A percentile compares a stretch with the other conserved stretches of the same genome.
Conservation (phyloP, 1,284 basidiomycete species). For the Pseudozyma sp. region DNA sequence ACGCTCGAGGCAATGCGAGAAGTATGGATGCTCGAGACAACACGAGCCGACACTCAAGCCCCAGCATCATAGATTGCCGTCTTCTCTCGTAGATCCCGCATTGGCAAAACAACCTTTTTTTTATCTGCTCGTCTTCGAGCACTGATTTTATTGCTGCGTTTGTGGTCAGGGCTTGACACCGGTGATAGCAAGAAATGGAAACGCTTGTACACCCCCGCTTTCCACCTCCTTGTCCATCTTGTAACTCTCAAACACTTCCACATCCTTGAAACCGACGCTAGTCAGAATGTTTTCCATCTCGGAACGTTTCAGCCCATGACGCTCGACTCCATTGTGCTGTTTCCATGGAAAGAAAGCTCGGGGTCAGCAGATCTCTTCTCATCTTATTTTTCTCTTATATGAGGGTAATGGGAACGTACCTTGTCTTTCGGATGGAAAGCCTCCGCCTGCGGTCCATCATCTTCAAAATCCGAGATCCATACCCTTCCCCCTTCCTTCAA, state of each 20-base stretch:
- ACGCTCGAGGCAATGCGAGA: slow-evolving; percentile 35
- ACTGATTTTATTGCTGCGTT: neutral
- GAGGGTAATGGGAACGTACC: slow-evolving; percentile 5
- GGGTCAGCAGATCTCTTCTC: neutral
- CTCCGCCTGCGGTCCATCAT: slow-evolving; percentile 31
- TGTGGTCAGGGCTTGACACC: slow-evolving; percentile 22
- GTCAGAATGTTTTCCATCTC: slow-evolving; percentile 40
- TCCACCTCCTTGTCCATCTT: slow-evolving; percentile 38
- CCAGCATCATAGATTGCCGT: neutral
- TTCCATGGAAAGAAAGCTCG: neutral
- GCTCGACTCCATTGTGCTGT: slow-evolving; percentile 45
- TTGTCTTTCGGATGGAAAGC: slow-evolving; percentile 50
- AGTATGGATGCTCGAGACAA: slow-evolving; percentile 27
- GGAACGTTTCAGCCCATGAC: slow-evolving; percentile 36
- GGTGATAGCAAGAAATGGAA: slow-evolving; percentile 46
- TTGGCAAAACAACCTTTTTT: neutral
- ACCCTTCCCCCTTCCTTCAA: slow-evolving; percentile 18
- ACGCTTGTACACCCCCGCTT: slow-evolving; percentile 8
- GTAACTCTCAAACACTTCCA: slow-evolving; percentile 51
- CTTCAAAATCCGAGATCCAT: slow-evolving; percentile 46
- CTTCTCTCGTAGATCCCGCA: neutral
- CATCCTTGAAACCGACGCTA: slow-evolving; percentile 31
- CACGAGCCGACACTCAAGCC: neutral
- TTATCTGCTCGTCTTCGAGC: neutral
- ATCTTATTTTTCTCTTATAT: neutral